Percentiles rank a stretch among this genome's conserved stretches.
phyloP scores from a whole-genome alignment of 768 basidiomycete species.

The Coprinellus micaceus region DNA sequence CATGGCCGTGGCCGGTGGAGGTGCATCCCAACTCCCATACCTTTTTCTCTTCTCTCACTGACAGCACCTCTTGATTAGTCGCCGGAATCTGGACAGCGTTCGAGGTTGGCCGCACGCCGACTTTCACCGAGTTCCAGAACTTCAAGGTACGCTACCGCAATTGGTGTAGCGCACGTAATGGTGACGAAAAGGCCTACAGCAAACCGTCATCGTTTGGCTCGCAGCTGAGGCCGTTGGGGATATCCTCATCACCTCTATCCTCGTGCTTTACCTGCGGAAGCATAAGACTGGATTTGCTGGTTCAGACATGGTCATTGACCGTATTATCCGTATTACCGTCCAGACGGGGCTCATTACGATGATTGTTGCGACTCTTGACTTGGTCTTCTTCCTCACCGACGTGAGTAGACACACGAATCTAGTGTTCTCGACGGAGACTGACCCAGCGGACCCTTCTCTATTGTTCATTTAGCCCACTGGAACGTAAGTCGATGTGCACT shows the following conservation, averaged over 20 bases:
- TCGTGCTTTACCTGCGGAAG: slow-evolving; percentile 16
- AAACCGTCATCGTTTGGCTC: slow-evolving; percentile 17
- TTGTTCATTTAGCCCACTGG: slow-evolving; percentile 7
- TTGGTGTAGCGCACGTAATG: not conserved
- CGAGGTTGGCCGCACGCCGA: slow-evolving; percentile 11
- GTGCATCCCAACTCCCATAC: not conserved
- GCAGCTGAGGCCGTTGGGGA: slow-evolving; percentile 11
- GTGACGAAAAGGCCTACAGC: slow-evolving; percentile 10
- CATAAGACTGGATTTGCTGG: slow-evolving; percentile 20
- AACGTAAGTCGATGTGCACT: slow-evolving; percentile 10
- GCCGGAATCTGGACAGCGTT: slow-evolving; percentile 7
- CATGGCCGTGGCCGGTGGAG: slow-evolving; percentile 11
- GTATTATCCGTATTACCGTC: slow-evolving; percentile 22
- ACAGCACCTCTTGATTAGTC: not conserved
- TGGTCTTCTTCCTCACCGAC: slow-evolving; percentile 19
- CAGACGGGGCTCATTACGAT: slow-evolving; percentile 21
- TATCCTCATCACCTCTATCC: slow-evolving; percentile 14
- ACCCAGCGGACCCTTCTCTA: not conserved
- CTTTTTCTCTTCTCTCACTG: not conserved
- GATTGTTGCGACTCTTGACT: slow-evolving; percentile 17
- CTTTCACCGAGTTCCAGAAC: slow-evolving; percentile 13
- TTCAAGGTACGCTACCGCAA: slow-evolving; percentile 16
- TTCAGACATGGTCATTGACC: slow-evolving; percentile 21
- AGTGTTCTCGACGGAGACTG: not conserved
- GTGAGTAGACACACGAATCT: slow-evolving; percentile 11